phyloP scores from a whole-genome alignment of 2,329 filamentous ascomycete genomes.

The Chaetomium strumarium region DNA sequence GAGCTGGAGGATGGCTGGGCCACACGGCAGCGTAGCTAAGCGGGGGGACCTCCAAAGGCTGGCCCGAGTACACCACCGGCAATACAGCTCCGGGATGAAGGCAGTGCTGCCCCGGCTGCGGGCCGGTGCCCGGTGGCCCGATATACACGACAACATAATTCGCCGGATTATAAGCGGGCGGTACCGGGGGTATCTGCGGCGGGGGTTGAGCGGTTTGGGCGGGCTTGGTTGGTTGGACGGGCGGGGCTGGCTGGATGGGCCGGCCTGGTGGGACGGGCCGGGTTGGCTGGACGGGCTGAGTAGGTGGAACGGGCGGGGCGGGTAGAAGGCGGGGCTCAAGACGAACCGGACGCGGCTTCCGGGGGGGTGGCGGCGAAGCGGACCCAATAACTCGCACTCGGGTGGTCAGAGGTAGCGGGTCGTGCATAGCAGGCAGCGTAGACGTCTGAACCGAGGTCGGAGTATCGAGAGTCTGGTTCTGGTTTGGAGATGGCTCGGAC shows the following conservation, averaged over 20 bases:
- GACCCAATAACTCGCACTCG: too few species aligned
- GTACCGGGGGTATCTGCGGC: background rate
- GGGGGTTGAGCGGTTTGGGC: background rate
- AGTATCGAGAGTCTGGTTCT: background rate
- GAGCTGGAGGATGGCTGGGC: background rate
- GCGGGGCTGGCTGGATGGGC: too few species aligned
- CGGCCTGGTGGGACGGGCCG: too few species aligned
- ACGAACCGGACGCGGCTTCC: too few species aligned
- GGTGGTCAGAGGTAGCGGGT: too few species aligned
- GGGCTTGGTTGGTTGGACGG: background rate
- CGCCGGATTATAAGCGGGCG: conserved; percentile 7
- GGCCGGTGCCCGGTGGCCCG: conserved; percentile 8
- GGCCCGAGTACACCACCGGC: conserved; percentile 12
- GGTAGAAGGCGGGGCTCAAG: too few species aligned
- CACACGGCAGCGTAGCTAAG: conserved; percentile 11
- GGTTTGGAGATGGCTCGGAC: conserved; percentile 1
- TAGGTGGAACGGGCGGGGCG: too few species aligned
- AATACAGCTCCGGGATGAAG: conserved; percentile 11
- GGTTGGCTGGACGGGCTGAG: background rate
- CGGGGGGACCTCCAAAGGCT: conserved; percentile 7
- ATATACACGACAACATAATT: conserved; percentile 14
- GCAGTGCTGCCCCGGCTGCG: conserved; percentile 10
- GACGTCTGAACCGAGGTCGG: background rate
- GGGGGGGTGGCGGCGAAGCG: too few species aligned
- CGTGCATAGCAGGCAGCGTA: too few species aligned